phyloP scores from a whole-genome alignment of 225 moss, liverwort and hornwort species.

The Lunularia cruciata region DNA sequence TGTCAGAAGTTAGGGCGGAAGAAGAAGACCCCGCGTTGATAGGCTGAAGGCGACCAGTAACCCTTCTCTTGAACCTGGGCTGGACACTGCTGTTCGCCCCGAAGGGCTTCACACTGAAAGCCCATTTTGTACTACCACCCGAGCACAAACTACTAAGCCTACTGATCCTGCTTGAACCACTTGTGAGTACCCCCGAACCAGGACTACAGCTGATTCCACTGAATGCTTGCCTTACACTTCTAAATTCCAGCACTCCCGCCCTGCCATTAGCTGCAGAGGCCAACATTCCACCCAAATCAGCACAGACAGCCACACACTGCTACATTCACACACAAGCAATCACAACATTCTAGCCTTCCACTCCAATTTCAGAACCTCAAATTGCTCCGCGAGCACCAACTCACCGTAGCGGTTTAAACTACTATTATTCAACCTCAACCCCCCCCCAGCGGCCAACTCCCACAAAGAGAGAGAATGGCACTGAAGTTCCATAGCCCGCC shows the following conservation, averaged over 20 bases:
- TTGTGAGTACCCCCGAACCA: background rate
- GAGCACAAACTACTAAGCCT: background rate
- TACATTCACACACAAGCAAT: background rate
- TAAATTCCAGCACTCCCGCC: constrained; percentile 17
- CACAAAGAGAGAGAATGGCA: constrained; percentile 16
- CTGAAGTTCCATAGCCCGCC: constrained; percentile 24
- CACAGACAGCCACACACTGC: background rate
- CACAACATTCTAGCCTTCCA: too few relatives aligned
- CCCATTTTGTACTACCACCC: background rate
- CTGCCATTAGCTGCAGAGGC: constrained; percentile 14
- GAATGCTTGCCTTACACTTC: constrained; percentile 5
- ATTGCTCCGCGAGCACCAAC: background rate
- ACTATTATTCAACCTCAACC: background rate
- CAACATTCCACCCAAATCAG: background rate
- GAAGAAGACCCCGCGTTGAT: constrained; percentile 11
- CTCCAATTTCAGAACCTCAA: background rate
- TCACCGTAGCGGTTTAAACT: constrained; percentile 1
- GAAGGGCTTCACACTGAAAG: background rate
- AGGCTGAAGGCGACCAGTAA: background rate
- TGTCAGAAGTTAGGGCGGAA: constrained; percentile 4
- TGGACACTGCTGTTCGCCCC: background rate
- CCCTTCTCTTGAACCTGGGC: background rate
- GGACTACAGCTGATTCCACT: constrained; percentile 18
- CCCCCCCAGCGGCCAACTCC: constrained; percentile 9
- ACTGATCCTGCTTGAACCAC: background rate